Conservation (phyloP, 2,329 filamentous ascomycete species). For the Mycocentrospora acerina region DNA sequence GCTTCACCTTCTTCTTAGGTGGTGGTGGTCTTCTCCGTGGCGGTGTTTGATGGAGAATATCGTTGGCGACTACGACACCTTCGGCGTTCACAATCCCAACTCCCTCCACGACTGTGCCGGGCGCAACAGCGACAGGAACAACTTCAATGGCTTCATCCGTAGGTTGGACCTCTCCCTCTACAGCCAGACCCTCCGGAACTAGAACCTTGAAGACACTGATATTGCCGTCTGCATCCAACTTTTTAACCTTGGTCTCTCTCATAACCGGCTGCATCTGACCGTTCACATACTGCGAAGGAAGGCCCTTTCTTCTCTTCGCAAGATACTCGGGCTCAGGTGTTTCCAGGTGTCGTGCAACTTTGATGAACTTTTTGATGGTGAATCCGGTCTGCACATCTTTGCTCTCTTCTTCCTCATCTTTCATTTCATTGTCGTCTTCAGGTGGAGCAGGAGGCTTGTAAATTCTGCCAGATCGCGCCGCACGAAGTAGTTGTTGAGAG, state of each 20-base stretch:
- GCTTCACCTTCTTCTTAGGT: slow-evolving; percentile 75
- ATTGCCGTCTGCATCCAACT: slow-evolving; percentile 74
- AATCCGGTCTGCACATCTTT: slow-evolving; percentile 54
- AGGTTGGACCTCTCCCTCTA: slow-evolving; percentile 78
- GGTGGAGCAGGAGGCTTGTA: slow-evolving; percentile 71
- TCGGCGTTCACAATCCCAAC: slow-evolving; percentile 62
- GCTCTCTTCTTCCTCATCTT: slow-evolving; percentile 46
- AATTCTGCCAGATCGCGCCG: slow-evolving; percentile 73
- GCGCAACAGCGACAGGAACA: slow-evolving; percentile 51
- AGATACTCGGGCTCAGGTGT: slow-evolving; percentile 63
- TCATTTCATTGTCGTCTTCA: slow-evolving; percentile 60
- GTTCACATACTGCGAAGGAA: slow-evolving; percentile 49
- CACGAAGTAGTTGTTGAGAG: slow-evolving; percentile 79
- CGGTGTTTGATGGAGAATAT: slow-evolving; percentile 50
- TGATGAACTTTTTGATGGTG: slow-evolving; percentile 59
- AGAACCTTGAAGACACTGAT: slow-evolving; percentile 82
- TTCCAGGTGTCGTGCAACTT: slow-evolving; percentile 59
- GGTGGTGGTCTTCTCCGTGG: slow-evolving; percentile 68
- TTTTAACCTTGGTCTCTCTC: slow-evolving; percentile 77
- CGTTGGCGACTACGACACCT: slow-evolving; percentile 58
- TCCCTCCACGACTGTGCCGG: slow-evolving; percentile 61
- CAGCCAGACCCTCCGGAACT: slow-evolving; percentile 72
- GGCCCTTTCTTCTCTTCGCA: slow-evolving; percentile 61
- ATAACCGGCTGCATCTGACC: slow-evolving; percentile 48
- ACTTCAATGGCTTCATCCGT: slow-evolving; percentile 52